phyloP scores from a whole-genome alignment of 768 basidiomycete species.

The Mrakia frigida region DNA sequence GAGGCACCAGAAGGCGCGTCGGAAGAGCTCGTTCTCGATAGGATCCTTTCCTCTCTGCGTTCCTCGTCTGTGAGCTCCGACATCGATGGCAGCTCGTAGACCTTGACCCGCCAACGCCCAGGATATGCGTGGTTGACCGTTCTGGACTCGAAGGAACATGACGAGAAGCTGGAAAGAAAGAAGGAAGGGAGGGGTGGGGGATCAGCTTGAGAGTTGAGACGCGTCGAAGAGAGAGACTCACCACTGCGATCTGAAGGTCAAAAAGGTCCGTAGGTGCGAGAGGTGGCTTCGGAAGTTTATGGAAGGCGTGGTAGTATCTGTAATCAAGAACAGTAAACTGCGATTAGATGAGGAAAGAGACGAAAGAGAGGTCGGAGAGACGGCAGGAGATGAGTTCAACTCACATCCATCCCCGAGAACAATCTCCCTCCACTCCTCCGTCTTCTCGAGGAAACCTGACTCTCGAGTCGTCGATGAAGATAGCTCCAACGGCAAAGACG shows the following conservation, averaged over 20 bases:
- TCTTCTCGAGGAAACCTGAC: not conserved
- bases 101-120: not conserved
- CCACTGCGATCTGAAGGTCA: not conserved
- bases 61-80: not conserved
- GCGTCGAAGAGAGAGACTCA: not conserved
- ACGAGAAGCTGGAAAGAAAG: not conserved
- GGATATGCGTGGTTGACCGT: not conserved
- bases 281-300: not conserved
- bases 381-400: not conserved
- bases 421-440: not conserved
- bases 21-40: not conserved
- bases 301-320: not conserved
- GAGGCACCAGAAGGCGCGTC: not conserved
- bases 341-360: no score
- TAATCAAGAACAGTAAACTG: no score
- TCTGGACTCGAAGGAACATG: not conserved
- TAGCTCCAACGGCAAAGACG: not conserved
- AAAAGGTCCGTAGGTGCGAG: not conserved
- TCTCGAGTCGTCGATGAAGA: not conserved
- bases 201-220: not conserved
- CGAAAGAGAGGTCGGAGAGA: not conserved
- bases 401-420: not conserved
- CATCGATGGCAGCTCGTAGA: not conserved
- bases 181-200: not conserved
- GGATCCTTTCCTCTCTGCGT: not conserved